Base-by-base conservation (phyloP, 192 early-diverging fungal species). In the Umbelopsis ramanniana region DNA sequence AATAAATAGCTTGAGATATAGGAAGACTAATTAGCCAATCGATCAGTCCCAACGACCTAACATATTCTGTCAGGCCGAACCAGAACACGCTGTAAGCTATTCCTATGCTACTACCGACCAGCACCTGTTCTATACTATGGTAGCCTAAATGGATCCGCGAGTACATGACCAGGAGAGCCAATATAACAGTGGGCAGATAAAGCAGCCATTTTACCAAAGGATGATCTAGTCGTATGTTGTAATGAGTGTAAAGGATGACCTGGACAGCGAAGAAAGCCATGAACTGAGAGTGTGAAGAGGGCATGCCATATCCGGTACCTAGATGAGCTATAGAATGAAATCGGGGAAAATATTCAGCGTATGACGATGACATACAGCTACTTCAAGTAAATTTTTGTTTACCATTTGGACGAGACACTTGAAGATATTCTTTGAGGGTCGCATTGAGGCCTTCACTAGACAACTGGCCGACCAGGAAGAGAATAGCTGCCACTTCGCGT, bases 291-390 rank as follows among this genome's bases (percentile, higher is more conserved):
- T 95, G 94, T 37, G 85, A 88, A 9, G 89, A 91, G 10, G 94
- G 94, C 94, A 95, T 95, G 6, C 92, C 94, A 76, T 95, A 94
- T 8, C 91, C 91, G 15, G 81, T 79, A 3, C 90, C 89, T 33
- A 92, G 77, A 72, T 89, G 87, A 37, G 79, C 91, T 93, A 80
- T 17, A 24, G 35, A 24, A 29, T 15, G 1, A 24, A 66, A 35
- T 52, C 43, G 33, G 40, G 33, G 46, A 45, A 24, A 45, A 37
- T 63, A 50, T 50, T 50, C 15, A n/a, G 48, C 48, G 9, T 15
- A 21, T 50, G 8, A 19, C 4, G 43, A 33, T 55, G 17, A 33
- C 22, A 40, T n/a, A 74, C 15, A 21, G 22, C 52, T 37, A 14
- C 17, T 35, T 10, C 15, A 47, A 53, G 6, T 17, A 33, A 24